Evolutionary conservation across 768 basidiomycete species (phyloP), one percentile per base, ranked within the genome.

Genomic region (Tricholoma furcatifolium): DNA sequence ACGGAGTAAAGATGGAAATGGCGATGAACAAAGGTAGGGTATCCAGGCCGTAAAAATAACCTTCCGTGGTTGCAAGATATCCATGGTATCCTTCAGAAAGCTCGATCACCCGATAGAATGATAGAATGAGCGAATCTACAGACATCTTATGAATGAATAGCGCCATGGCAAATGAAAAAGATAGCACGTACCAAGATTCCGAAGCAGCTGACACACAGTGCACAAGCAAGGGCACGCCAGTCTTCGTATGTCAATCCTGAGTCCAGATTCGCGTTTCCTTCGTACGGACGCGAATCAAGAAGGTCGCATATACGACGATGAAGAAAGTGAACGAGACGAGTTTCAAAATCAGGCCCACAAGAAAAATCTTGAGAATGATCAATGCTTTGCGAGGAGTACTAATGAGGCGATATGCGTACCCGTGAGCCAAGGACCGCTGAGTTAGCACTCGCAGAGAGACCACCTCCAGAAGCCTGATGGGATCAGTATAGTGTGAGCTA

Each of bases 11-110:
- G 10, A 81, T 69, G 0, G 65, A 66, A 40, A 84, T 77, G 21
- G 85, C 84, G 30, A 89, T 61, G 55, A 84, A 76, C 8, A 88
- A 72, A 7, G 87, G 87, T 3, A 88, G 70, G 0, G 85, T 79
- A 63, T 91, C 72, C 36, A 89, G 71, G 1, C 69, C 79, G 62
- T 88, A 91, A 65, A 91, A 88, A 58, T 75, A 81, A 3, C 62
- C 66, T 64, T 89, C 86, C 3, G 76, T 77, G 2, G 75, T 82
- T 5, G 80, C 75, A 20, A 89, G 74, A 34, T 71, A 69, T 3
- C 85, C 85, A 18, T 65, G 53, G 64, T 71, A 87, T n/a, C 88
- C 88, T 65, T 87, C 70, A 3, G 81, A 78, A 27, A 82, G 73
- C 59, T 91, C 87, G n/a, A 76, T 70, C 10, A 76, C 75, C 62